Evolutionary conservation across 2,329 filamentous ascomycete species (phyloP).

Genomic region (Neoscytalidium dimidiatum): DNA sequence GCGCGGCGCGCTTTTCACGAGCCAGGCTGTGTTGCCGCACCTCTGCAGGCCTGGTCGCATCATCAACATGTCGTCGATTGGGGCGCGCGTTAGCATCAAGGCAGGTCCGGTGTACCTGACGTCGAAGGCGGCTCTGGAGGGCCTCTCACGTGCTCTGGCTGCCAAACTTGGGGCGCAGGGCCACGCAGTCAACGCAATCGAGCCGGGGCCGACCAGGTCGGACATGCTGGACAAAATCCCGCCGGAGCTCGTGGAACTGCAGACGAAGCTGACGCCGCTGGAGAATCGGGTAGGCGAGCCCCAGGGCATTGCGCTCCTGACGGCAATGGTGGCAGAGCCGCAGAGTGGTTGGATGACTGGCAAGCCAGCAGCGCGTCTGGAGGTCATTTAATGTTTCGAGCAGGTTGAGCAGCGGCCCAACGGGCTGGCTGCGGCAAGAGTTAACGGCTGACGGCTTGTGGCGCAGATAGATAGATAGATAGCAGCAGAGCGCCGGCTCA

Average conservation of each 20-base stretch:
- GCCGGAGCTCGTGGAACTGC: conserved; percentile 49
- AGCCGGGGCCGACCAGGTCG: conserved; percentile 60
- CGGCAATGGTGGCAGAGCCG: conserved; percentile 56
- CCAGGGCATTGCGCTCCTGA: conserved; percentile 59
- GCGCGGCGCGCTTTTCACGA: conserved; percentile 56
- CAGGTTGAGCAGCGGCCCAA: not conserved
- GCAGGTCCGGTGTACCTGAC: conserved; percentile 55
- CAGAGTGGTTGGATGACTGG: conserved; percentile 49
- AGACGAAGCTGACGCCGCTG: conserved; percentile 55
- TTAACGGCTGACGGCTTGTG: not conserved
- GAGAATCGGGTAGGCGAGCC: conserved; percentile 53
- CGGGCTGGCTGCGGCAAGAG: not conserved
- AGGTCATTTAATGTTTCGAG: conserved; percentile 40
- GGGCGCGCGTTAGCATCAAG: conserved; percentile 49
- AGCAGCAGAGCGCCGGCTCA: not conserved
- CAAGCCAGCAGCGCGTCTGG: conserved; percentile 60
- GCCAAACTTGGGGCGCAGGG: conserved; percentile 58
- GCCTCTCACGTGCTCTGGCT: conserved; percentile 60
- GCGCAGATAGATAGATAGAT: not conserved
- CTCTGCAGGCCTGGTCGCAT: conserved; percentile 53
- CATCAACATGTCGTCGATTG: conserved; percentile 62
- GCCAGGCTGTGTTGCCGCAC: conserved; percentile 55
- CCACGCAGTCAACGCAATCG: conserved; percentile 63
- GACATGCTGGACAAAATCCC: conserved; percentile 60
- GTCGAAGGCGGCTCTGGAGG: conserved; percentile 63